phyloP scores from a whole-genome alignment of 345 rosid species.

The Camelina laxa region DNA sequence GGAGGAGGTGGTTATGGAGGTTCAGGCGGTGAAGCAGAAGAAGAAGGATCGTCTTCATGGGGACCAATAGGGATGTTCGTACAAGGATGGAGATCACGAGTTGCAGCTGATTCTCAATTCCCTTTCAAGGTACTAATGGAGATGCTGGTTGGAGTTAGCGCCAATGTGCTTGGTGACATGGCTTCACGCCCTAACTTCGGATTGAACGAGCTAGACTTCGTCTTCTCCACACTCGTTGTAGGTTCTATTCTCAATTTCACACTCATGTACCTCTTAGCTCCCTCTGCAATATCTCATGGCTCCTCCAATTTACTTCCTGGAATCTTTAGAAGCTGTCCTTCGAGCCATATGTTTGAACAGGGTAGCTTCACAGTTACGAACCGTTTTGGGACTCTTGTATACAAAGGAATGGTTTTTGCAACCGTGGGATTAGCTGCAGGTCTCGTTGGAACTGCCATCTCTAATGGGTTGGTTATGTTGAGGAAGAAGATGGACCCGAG shows the following conservation, averaged over 20 bases:
- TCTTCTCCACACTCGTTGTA: slow-evolving; percentile 87
- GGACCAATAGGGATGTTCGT: slow-evolving; percentile 72
- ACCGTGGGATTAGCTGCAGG: slow-evolving; percentile 88
- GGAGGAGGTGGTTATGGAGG: slow-evolving; percentile 42
- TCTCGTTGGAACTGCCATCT: slow-evolving; percentile 82
- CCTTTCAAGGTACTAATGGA: slow-evolving; percentile 97
- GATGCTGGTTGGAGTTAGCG: slow-evolving; percentile 82
- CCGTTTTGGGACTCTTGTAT: slow-evolving; percentile 80
- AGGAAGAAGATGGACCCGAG: slow-evolving; percentile 97
- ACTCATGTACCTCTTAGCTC: slow-evolving; percentile 94
- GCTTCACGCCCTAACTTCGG: slow-evolving; percentile 97
- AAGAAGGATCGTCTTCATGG: slow-evolving; percentile 29
- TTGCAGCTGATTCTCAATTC: slow-evolving; percentile 92
- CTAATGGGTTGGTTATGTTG: slow-evolving; percentile 76
- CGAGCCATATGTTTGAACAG: slow-evolving; percentile 88
- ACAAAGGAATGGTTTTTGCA: slow-evolving; percentile 85
- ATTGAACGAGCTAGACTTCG: slow-evolving; percentile 89
- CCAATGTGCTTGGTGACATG: slow-evolving; percentile 94
- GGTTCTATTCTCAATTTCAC: slow-evolving; percentile 91
- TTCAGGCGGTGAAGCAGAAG: slow-evolving; percentile 3
- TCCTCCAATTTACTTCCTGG: slow-evolving; percentile 60
- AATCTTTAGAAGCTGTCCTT: slow-evolving; percentile 72
- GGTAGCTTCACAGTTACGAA: slow-evolving; percentile 59
- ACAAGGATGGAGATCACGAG: slow-evolving; percentile 90
- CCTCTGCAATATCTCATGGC: slow-evolving; percentile 54